Base-by-base conservation (phyloP, 2,329 filamentous ascomycete species). In the Ophiocordyceps camponoti-leonardi region DNA sequence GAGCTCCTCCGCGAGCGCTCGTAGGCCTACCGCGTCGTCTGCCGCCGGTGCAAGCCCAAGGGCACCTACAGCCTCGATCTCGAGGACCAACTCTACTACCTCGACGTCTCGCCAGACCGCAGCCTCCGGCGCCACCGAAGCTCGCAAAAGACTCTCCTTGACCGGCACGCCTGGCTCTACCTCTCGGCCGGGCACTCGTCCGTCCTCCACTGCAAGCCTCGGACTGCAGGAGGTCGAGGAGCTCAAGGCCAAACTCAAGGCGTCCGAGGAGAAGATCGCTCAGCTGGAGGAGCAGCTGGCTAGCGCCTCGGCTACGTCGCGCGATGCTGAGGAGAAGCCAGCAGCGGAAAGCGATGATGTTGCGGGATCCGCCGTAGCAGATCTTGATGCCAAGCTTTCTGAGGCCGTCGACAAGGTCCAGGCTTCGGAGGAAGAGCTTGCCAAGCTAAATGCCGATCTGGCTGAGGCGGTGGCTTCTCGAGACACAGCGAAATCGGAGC, bases 221-320 rank as follows among this genome's bases (percentile, higher is more conserved):
- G 64, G 67, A 8, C 57, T 68, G 19, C 79, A 75, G 60, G 75
- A 77, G 53, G 62, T 75, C 4, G 76, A 80, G 44, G 70, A 75
- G 42, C 65, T 81, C 41, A 80, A 76, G 62, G 58, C 65, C 8
- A 78, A 79, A 59, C 64, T 81, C 20, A 64, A 37, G 35, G 35
- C 35, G n/a, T 37, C 67, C 5, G 67, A 73, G 30, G 76, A 73
- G 49, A 75, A 80, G 53, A 58, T 67, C 7, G 72, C 35, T 37
- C n/a, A 18, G 16, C 35, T 37, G 6, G 35, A 37, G 46, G 68
- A 72, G 43, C 67, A 75, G 58, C 61, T 72, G 30, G 62, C 66
- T 52, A 60, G 65, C 41, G 66, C 65, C 37, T 58, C 57, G 18
- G 54, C 60, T 11, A 58, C 59, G 18, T 55, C 61, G 19, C 51